Evolutionary conservation across 441 rosid genomes (phyloP).

Genomic region (Lepidium campestre): DNA sequence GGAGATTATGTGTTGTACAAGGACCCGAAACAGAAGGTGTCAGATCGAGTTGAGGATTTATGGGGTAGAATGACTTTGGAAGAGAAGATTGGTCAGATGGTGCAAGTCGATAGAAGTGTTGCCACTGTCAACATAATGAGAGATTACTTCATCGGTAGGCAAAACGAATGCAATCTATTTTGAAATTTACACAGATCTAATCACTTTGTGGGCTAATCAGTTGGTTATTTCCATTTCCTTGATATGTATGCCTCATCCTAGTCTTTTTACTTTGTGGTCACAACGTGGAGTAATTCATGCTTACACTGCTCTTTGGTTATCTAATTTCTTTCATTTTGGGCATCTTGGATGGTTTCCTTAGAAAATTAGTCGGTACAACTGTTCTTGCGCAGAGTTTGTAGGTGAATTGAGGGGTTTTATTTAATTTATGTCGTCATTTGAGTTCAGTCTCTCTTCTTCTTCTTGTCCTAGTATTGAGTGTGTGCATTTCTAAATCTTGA

Average conservation of each 20-base stretch:
- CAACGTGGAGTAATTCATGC: not conserved
- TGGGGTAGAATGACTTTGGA: conserved; percentile 57
- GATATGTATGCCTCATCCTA: not conserved
- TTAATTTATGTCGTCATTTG: not conserved
- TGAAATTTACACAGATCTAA: not conserved
- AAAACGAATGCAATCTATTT: not conserved
- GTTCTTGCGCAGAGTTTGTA: not conserved
- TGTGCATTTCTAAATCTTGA: not conserved
- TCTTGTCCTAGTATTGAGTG: not conserved
- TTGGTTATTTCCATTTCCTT: not conserved
- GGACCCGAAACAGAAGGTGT: conserved; percentile 49
- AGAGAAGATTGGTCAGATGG: conserved; percentile 89
- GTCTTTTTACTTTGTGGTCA: not conserved
- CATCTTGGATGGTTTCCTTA: not conserved
- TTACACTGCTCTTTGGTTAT: not conserved
- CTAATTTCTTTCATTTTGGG: not conserved
- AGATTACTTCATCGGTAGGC: conserved; percentile 56
- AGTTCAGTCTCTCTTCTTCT: not conserved
- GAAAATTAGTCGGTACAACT: not conserved
- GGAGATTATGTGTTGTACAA: conserved; percentile 45
- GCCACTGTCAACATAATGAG: conserved; percentile 47
- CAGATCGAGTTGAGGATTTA: conserved; percentile 52
- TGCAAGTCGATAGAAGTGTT: conserved; percentile 54
- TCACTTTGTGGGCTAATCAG: not conserved
- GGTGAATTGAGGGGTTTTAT: not conserved